These are phyloP conservation scores for Fusarium subglutinans DNA, from an alignment of 2,329 filamentous ascomycete species.

Conservation along the genomic window DNA sequence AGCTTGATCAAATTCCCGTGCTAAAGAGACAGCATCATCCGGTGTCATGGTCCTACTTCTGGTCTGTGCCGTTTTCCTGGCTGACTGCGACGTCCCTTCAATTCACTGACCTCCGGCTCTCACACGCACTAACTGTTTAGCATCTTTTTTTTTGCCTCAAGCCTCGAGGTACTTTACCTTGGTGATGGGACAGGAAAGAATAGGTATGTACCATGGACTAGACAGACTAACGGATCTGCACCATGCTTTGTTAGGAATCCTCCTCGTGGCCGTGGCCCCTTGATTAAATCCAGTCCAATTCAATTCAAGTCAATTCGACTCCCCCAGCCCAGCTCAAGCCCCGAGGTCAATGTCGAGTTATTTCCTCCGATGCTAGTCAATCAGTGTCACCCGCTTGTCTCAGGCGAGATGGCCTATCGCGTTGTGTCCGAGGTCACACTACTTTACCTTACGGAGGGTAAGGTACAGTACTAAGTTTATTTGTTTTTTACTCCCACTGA, in stretches of 20 bases:
- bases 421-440: background rate
- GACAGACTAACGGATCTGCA: conserved; percentile 28
- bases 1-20: background rate
- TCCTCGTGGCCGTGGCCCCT: conserved; percentile 14
- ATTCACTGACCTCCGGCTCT: background rate
- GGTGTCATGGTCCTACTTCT: conserved; percentile 1
- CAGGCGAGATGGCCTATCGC: conserved; percentile 8
- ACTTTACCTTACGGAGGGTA: background rate
- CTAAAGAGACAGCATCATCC: background rate
- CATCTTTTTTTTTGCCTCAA: background rate
- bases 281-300: conserved; percentile 1
- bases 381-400: conserved; percentile 15
- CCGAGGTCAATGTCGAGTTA: background rate
- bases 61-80: conserved; percentile 14
- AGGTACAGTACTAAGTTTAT: background rate
- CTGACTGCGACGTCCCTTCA: background rate
- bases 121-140: background rate
- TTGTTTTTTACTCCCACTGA: background rate
- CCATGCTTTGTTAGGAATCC: conserved; percentile 33
- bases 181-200: background rate
- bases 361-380: conserved; percentile 13
- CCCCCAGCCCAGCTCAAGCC: background rate
- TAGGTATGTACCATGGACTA: conserved; percentile 1
- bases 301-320: background rate
- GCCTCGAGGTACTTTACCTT: background rate